Evolutionary conservation across 805 yeast species (phyloP).

Genomic region (Saturnispora mendoncae): DNA sequence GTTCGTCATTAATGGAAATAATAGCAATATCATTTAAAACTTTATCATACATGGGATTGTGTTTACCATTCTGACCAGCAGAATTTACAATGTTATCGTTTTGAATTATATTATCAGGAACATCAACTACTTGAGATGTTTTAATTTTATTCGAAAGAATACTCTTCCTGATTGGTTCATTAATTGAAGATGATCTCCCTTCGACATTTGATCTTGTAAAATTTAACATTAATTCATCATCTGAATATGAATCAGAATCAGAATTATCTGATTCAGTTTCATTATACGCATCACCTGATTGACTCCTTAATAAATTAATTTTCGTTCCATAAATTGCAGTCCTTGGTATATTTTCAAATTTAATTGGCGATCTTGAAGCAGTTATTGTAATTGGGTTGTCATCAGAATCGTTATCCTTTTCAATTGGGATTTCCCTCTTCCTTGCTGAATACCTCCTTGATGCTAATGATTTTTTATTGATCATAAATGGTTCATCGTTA

Average conservation of each 20-base stretch:
- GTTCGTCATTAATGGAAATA: conserved; percentile 4
- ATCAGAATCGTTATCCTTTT: conserved; percentile 3
- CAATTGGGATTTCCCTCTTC: neutral
- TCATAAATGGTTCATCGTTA: conserved; percentile 8
- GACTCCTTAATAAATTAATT: conserved; percentile 5
- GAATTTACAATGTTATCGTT: conserved; percentile 4
- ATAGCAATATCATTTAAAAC: conserved; percentile 6
- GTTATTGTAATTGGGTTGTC: neutral
- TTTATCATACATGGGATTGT: conserved; percentile 1
- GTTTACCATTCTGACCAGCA: conserved; percentile 8
- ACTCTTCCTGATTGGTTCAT: neutral
- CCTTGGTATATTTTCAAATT: conserved; percentile 3
- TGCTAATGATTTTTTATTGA: conserved; percentile 6
- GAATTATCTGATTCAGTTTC: conserved; percentile 2
- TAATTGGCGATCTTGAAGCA: neutral
- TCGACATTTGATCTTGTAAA: conserved; percentile 7
- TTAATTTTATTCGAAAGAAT: neutral
- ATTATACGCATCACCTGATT: conserved; percentile 1
- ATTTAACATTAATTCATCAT: conserved; percentile 12
- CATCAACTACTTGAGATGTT: conserved; percentile 13
- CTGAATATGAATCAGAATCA: conserved; percentile 6
- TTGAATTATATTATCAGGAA: conserved; percentile 12
- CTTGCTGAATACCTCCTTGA: conserved; percentile 6
- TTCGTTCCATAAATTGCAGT: conserved; percentile 14
- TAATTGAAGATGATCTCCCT: neutral